Base-by-base conservation (phyloP, 2,329 filamentous ascomycete species). In the Tolypocladium tundrense region DNA sequence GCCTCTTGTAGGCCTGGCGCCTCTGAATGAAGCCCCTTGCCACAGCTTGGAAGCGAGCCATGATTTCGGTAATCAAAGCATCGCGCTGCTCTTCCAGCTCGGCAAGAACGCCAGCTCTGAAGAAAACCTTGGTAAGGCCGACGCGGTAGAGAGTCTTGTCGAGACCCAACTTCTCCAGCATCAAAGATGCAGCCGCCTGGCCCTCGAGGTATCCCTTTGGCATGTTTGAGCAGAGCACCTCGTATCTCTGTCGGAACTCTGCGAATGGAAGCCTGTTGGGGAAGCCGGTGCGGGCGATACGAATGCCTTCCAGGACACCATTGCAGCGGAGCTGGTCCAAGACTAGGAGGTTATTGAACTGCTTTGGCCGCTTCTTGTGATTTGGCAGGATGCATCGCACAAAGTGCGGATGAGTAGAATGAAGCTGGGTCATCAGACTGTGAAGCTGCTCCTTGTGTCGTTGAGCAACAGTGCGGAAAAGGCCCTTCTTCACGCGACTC, bases 361-460 rank as follows among this genome's bases (percentile, higher is more conserved):
- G 88, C 73, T 99, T 99, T 0, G 94, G 91, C 31, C 87, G 84
- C 74, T 99, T 99, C 74, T 96, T 97, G 78, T 99, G 94, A 69
- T 99, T 99, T 4, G 94, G 95, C 60, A 99, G 80, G 61, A 99
- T 99, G 70, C 94, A 99, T 53, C 94, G 89, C 37, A 99, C 94
- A 70, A 99, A 99, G 72, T 99, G 94, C 59, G 95, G 95, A 70
- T 99, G 94, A 0, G 94, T 99, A 0, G 90, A 95, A 71, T 99
- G 89, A 19, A 99, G 82, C 67, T 97, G 91, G 16, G 82, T 80
- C 94, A 99, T 99, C 59, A 99, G 77, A 61, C 87, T 95, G n/a
- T 91, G 90, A n/a, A 99, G 82, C 66, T 97, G 93, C 72, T 99
- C 94, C 73, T 99, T 99, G 78, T 99, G 94, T 66, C 91, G 84